Evolutionary conservation across 2,329 filamentous ascomycete genomes (phyloP).

Genomic region (Tolypocladium pustulatum): DNA sequence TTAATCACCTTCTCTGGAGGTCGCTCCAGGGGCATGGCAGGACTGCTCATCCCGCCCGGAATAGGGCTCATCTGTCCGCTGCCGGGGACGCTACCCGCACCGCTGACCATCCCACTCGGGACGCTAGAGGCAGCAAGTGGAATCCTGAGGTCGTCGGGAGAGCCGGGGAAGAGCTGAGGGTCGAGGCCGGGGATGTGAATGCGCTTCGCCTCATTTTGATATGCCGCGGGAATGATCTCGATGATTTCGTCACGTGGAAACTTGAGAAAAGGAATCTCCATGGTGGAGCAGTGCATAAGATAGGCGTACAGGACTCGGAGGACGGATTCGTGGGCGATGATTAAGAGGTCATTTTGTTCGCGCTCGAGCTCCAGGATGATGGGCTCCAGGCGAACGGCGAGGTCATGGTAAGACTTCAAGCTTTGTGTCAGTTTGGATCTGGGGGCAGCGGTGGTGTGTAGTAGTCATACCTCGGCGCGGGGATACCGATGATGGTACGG

Average conservation of each 20-base stretch:
- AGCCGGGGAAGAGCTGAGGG: conserved; percentile 60
- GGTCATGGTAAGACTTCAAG: conserved; percentile 86
- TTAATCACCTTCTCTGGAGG: conserved; percentile 40
- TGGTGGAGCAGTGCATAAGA: conserved; percentile 94
- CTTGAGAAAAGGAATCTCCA: conserved; percentile 83
- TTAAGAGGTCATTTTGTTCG: conserved; percentile 93
- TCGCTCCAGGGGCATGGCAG: conserved; percentile 31
- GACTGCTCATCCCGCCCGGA: conserved; percentile 33
- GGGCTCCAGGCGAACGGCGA: conserved; percentile 93
- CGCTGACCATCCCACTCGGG: conserved; percentile 17
- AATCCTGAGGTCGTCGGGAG: conserved; percentile 72
- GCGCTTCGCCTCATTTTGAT: conserved; percentile 90
- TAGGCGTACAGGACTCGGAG: conserved; percentile 94
- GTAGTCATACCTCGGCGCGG: conserved; percentile 61
- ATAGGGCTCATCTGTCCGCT: conserved; percentile 35
- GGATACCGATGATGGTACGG: conserved; percentile 97
- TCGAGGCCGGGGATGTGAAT: conserved; percentile 69
- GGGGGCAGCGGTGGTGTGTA: neutral
- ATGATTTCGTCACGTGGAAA: conserved; percentile 97
- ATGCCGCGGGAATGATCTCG: conserved; percentile 94
- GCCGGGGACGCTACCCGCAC: conserved; percentile 11
- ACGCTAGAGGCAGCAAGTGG: conserved; percentile 44
- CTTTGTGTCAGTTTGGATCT: conserved; percentile 2
- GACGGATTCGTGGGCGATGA: conserved; percentile 97
- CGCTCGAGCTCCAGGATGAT: conserved; percentile 96